Evolutionary conservation across 192 early-diverging fungal species (phyloP).

Genomic region (Chytriomyces hyalinus): DNA sequence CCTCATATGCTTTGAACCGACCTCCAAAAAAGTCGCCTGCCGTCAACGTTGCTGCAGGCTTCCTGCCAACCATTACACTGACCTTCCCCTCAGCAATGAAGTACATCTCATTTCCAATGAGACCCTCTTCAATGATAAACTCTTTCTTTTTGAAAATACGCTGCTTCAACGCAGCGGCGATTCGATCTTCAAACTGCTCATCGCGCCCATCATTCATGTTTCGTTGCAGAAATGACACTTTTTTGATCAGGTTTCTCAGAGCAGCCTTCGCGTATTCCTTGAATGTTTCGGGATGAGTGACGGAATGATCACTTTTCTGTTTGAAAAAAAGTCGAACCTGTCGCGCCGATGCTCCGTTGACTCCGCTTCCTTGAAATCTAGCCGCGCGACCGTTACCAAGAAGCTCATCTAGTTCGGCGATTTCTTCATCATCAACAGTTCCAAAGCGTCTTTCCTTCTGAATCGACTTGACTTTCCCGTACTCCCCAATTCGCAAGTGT

Average conservation of each 20-base stretch:
- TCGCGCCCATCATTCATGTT: constrained; percentile 19
- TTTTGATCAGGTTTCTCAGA: constrained; percentile 22
- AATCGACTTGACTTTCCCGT: constrained; percentile 25
- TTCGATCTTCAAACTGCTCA: constrained; percentile 20
- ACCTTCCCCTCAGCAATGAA: constrained; percentile 3
- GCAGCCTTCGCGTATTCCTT: background rate
- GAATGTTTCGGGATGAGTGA: background rate
- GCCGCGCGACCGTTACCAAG: constrained; percentile 2
- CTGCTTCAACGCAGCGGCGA: constrained; percentile 8
- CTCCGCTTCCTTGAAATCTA: background rate
- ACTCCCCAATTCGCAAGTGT: constrained; percentile 17
- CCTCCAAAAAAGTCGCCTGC: constrained; percentile 17
- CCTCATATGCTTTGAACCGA: background rate
- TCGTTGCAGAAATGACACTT: constrained; percentile 27
- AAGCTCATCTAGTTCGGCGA: constrained; percentile 16
- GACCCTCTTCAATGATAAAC: background rate
- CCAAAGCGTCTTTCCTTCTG: constrained; percentile 17
- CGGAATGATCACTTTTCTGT: background rate
- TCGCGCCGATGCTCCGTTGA: background rate
- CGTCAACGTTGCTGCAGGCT: background rate
- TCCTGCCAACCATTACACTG: background rate
- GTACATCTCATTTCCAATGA: constrained; percentile 9
- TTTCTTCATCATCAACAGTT: constrained; percentile 11
- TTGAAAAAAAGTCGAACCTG: background rate
- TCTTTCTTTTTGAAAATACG: constrained; percentile 1